Evolutionary conservation across 1,139 yeast genomes (phyloP), one percentile per base, ranked within the genome.

Genomic region (Hyphopichia buzzinii): DNA sequence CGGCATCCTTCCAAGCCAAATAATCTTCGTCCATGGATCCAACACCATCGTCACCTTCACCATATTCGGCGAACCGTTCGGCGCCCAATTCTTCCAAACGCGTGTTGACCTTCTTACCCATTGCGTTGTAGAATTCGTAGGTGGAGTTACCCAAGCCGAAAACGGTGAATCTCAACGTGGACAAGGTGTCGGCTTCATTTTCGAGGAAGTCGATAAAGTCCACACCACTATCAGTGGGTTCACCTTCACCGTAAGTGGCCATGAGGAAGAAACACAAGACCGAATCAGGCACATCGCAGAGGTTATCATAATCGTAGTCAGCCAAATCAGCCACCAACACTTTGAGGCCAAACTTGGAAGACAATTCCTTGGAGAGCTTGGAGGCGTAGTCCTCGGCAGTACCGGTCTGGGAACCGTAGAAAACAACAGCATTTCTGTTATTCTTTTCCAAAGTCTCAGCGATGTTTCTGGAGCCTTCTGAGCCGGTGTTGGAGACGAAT

Each of bases 171-270:
- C 74, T 79, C 48, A 89, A 57, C 46, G 73, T 77, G n/a, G 76
- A 61, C 52, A 90, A 70, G 31, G 79, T 76, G 39, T 75, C 81
- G 29, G 79, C 79, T 30, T 78, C 84, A 39, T 71, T 67, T 15
- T 74, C 75, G 49, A 84, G 65, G 56, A 68, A 81, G 36, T 79
- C 80, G 50, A 71, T 69, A 57, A 92, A 88, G 35, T 81, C 82
- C 32, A 79, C 77, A 12, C 97, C 94, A 50, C 86, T 86, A 59
- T 92, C 98, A 17, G 98, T 92, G 47, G 96, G 96, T 57, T 92
- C 98, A 54, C 98, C 98, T 66, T 92, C 98, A 50, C 98, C 98
- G 53, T 92, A 92, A 8, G 97, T 89, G 28, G 97, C 95, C 67
- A 88, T 68, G 52, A 92, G 74, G 55, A 90, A 82, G 34, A 86